A percentile compares a stretch with the other conserved stretches of the same genome.
Evolutionary conservation across 352 stramenopile species (phyloP).

Genomic region (Pythium scleroteichum): DNA sequence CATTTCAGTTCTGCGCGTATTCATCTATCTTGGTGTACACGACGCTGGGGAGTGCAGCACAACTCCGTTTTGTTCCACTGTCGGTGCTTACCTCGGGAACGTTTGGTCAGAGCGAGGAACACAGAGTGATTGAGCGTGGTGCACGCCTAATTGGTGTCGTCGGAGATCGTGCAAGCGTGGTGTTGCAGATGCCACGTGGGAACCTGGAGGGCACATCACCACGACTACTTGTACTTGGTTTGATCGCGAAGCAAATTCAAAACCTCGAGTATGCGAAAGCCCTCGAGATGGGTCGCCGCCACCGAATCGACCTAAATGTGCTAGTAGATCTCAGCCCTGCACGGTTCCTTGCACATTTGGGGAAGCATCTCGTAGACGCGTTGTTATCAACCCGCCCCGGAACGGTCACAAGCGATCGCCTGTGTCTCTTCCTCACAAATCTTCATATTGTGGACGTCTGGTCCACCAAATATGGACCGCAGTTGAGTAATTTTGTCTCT

Average conservation of each 20-base stretch:
- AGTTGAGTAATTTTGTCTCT: constrained; percentile 35
- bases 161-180: constrained; percentile 49
- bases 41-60: constrained; percentile 53
- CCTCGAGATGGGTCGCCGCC: constrained; percentile 71
- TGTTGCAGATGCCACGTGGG: constrained; percentile 76
- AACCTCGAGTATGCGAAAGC: constrained; percentile 43
- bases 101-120: constrained; percentile 20
- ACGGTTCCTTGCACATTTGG: constrained; percentile 44
- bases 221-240: constrained; percentile 55
- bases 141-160: constrained; percentile 60
- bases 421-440: constrained; percentile 79
- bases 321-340: constrained; percentile 61
- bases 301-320: constrained; percentile 78
- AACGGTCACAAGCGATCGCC: constrained; percentile 51
- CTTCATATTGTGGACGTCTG: constrained; percentile 70
- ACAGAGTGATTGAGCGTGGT: constrained; percentile 62
- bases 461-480: constrained; percentile 58
- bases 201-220: constrained; percentile 75
- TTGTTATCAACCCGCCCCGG: constrained; percentile 35
- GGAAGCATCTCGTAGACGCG: constrained; percentile 31
- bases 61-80: constrained; percentile 57
- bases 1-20: constrained; percentile 51
- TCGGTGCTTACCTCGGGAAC: constrained; percentile 17
- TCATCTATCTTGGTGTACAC: constrained; percentile 61
- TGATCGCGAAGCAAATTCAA: constrained; percentile 46